Evolutionary conservation across 1,139 yeast species (phyloP).

Genomic region (Candida neerlandica): DNA sequence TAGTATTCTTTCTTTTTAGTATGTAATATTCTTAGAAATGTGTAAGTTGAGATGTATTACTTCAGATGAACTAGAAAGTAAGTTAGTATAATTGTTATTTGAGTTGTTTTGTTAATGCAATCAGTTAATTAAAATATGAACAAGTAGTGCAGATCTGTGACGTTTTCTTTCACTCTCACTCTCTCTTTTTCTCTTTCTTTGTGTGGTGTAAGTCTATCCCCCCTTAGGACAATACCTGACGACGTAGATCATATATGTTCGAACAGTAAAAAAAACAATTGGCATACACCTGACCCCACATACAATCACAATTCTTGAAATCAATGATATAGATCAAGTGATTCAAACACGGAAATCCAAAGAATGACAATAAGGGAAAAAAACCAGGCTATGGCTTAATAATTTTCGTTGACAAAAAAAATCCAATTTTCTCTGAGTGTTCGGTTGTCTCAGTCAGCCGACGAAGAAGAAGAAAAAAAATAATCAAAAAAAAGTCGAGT

Average conservation of each 20-base stretch:
- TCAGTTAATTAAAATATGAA: background rate
- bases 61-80: constrained; percentile 8
- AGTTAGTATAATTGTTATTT: constrained; percentile 7
- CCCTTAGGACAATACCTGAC: background rate
- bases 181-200: background rate
- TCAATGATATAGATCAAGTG: background rate
- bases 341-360: background rate
- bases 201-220: background rate
- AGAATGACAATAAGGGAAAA: background rate
- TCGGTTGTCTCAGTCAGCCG: constrained; percentile 7
- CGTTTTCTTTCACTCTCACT: constrained; percentile 1
- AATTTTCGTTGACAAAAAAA: background rate
- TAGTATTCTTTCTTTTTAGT: constrained; percentile 3
- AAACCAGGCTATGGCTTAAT: background rate
- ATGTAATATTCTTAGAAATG: constrained; percentile 5
- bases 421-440: constrained; percentile 1
- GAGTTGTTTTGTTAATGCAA: background rate
- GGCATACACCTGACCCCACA: background rate
- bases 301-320: background rate
- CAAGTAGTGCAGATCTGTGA: background rate
- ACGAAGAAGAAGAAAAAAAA: constrained; percentile 5
- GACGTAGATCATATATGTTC: background rate
- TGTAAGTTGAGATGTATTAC: constrained; percentile 7
- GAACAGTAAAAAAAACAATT: too few species aligned
- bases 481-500: background rate